Conservation (phyloP, 1,139 yeast species). For the Taphrina flavorubra region DNA sequence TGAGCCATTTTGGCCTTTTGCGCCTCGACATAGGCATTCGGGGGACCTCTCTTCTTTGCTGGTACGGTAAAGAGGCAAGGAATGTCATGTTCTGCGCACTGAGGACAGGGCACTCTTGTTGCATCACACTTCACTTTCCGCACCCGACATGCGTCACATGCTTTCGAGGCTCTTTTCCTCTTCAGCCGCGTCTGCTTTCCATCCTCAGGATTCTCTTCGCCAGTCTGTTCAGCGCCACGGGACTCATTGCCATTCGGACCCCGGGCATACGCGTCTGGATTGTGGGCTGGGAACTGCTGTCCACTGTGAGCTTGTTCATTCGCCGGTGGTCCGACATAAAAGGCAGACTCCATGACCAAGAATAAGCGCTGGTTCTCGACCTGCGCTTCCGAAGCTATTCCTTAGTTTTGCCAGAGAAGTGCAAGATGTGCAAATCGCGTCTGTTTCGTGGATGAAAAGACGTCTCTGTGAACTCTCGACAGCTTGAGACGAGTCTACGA, state of each 20-base stretch:
- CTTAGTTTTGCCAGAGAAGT: slow-evolving; percentile 28
- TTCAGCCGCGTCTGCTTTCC: slow-evolving; percentile 16
- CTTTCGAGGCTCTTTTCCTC: slow-evolving; percentile 34
- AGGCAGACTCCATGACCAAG: slow-evolving; percentile 11
- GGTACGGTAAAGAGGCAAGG: slow-evolving; percentile 24
- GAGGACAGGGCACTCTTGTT: slow-evolving; percentile 24
- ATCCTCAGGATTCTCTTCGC: slow-evolving; percentile 7
- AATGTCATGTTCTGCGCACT: slow-evolving; percentile 27
- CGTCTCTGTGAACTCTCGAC: background rate
- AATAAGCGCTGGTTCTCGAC: background rate
- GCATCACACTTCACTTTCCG: slow-evolving; percentile 31
- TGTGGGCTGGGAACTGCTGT: slow-evolving; percentile 10
- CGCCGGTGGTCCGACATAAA: slow-evolving; percentile 6
- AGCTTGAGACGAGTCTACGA: background rate
- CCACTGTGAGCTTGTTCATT: slow-evolving; percentile 8
- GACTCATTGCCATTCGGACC: background rate
- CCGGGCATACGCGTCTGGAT: slow-evolving; percentile 6
- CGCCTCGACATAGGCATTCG: slow-evolving; percentile 33
- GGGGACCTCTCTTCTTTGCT: slow-evolving; percentile 23
- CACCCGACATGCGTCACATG: slow-evolving; percentile 22
- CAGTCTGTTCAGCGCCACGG: background rate
- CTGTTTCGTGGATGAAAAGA: no score
- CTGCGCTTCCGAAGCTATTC: slow-evolving; percentile 22
- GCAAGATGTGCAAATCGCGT: slow-evolving; percentile 1
- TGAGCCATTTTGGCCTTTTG: slow-evolving; percentile 19